phyloP scores from a whole-genome alignment of 306 rosid genomes.

The Hippophae tibetana region DNA sequence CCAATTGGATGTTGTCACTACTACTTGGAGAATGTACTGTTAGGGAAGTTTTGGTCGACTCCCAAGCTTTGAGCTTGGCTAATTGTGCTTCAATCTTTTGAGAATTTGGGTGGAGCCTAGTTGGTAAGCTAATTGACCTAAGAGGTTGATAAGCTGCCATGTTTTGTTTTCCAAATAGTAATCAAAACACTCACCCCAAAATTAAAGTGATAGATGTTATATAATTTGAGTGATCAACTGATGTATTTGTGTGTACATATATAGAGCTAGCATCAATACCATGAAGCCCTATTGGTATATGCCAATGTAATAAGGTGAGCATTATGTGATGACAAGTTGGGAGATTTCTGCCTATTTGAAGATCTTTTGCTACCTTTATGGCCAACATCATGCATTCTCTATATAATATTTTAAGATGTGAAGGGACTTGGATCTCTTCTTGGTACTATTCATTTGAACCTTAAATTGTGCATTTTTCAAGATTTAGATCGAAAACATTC shows the following conservation, averaged over 20 bases:
- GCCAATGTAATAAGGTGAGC: slow-evolving; percentile 7
- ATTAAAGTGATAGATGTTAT: background rate
- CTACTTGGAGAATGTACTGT: slow-evolving; percentile 18
- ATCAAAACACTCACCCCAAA: background rate
- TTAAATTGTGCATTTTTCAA: too few relatives aligned
- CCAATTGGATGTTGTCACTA: slow-evolving; percentile 34
- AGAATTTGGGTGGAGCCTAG: slow-evolving; percentile 44
- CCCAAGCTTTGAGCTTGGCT: slow-evolving; percentile 32
- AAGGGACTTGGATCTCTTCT: too few relatives aligned
- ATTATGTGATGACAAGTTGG: slow-evolving; percentile 8
- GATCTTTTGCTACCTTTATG: slow-evolving; percentile 21
- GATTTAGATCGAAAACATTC: too few relatives aligned
- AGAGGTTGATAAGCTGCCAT: slow-evolving; percentile 32
- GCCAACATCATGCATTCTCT: slow-evolving; percentile 16
- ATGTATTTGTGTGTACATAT: background rate
- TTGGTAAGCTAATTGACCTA: slow-evolving; percentile 74
- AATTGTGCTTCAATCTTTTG: slow-evolving; percentile 41
- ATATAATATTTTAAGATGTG: too few relatives aligned
- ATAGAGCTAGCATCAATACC: background rate
- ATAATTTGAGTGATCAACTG: background rate
- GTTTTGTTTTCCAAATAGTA: background rate
- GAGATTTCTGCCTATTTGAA: slow-evolving; percentile 11
- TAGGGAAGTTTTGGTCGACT: slow-evolving; percentile 17
- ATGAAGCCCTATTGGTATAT: background rate
- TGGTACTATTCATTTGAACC: too few relatives aligned